phyloP scores from a whole-genome alignment of 768 basidiomycete species.

The Nidularia pulvinata region DNA sequence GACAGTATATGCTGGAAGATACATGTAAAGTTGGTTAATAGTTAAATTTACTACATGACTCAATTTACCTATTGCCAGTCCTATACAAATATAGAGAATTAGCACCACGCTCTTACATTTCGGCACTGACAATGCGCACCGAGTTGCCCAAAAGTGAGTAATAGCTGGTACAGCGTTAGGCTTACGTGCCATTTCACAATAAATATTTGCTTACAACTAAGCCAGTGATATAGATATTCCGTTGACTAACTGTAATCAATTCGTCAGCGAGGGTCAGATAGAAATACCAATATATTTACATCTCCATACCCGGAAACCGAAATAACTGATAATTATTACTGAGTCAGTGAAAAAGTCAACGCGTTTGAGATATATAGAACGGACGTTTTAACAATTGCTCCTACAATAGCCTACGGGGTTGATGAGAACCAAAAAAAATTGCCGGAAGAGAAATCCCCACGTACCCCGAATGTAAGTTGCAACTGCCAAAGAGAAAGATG shows the following conservation, averaged over 20 bases:
- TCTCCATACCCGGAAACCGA: conserved; percentile 63
- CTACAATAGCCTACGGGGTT: conserved; percentile 46
- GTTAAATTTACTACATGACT: not conserved
- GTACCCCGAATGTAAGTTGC: conserved; percentile 43
- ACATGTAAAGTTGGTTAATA: not conserved
- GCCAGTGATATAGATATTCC: conserved; percentile 51
- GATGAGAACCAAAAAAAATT: not conserved
- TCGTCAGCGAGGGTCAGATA: not conserved
- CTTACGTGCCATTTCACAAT: not conserved
- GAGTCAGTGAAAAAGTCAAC: conserved; percentile 1
- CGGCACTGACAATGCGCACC: conserved; percentile 22
- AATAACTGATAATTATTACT: conserved; percentile 33
- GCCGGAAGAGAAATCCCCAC: conserved; percentile 7
- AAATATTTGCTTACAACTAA: conserved; percentile 41
- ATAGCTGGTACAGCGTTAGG: conserved; percentile 26
- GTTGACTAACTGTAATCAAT: conserved; percentile 48
- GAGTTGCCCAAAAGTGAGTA: conserved; percentile 49
- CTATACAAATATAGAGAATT: not conserved
- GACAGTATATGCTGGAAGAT: conserved; percentile 37
- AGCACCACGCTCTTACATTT: not conserved
- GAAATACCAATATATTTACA: conserved; percentile 33
- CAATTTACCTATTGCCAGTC: not conserved
- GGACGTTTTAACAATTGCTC: conserved; percentile 53
- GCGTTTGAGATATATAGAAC: conserved; percentile 5
- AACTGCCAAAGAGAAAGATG: conserved; percentile 24